Conservation (phyloP, 257 asterid genomes). For the Ehretia macrophylla region DNA sequence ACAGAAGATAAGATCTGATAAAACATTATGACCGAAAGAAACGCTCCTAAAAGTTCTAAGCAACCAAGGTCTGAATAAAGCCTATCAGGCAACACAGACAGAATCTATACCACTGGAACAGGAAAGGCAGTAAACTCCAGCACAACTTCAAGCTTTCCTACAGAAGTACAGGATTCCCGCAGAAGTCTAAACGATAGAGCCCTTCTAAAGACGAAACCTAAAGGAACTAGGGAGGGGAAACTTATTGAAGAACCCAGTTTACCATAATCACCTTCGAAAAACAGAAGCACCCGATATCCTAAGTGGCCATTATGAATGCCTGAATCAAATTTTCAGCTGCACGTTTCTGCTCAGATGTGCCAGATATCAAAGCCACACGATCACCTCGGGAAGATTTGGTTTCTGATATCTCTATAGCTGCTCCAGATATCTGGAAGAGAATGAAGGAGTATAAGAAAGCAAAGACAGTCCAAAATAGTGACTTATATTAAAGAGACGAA, state of each 20-base stretch:
- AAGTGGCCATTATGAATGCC: constrained; percentile 93
- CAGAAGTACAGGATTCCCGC: too few species aligned
- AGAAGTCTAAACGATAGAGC: too few species aligned
- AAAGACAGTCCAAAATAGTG: constrained; percentile 8
- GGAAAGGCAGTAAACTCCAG: too few species aligned
- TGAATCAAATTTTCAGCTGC: constrained; percentile 91
- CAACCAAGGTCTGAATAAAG: too few species aligned
- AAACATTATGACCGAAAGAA: too few species aligned
- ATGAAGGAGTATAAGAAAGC: constrained; percentile 21
- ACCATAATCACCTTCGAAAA: neutral
- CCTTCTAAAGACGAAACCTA: neutral
- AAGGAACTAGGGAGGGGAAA: neutral
- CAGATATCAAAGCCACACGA: constrained; percentile 79
- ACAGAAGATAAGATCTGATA: too few species aligned
- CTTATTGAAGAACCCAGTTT: neutral
- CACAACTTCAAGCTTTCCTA: too few species aligned
- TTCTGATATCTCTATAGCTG: constrained; percentile 68
- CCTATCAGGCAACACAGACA: too few species aligned
- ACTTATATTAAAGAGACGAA: neutral
- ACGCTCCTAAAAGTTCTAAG: too few species aligned
- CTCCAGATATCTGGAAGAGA: constrained; percentile 91
- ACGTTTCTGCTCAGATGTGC: constrained; percentile 86
- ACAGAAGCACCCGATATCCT: neutral
- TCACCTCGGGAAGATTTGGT: constrained; percentile 83
- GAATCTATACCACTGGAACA: too few species aligned